phyloP scores from a whole-genome alignment of 2,329 filamentous ascomycete genomes.

The Talaromyces rugulosus region DNA sequence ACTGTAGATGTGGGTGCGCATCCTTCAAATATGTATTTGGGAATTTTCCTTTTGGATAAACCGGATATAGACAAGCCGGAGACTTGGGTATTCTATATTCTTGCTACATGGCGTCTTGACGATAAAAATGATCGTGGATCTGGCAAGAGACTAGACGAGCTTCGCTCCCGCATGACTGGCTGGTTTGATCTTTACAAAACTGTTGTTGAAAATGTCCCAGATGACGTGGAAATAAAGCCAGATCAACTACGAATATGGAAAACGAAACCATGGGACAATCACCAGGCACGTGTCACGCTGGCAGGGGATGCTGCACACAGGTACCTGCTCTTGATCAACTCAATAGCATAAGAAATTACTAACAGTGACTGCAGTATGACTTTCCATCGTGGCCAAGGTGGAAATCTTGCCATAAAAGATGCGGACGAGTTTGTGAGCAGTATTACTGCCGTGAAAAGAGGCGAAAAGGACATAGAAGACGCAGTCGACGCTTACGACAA shows the following conservation, averaged over 20 bases:
- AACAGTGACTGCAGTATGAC: slow-evolving; percentile 1
- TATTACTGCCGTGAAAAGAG: neutral
- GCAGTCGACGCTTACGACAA: slow-evolving; percentile 8
- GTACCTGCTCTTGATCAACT: neutral
- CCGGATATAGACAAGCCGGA: slow-evolving; percentile 1
- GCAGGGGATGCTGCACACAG: slow-evolving; percentile 8
- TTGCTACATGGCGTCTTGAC: slow-evolving; percentile 1
- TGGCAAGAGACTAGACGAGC: neutral
- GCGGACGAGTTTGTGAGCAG: slow-evolving; percentile 7
- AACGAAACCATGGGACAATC: slow-evolving; percentile 8
- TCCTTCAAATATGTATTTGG: slow-evolving; percentile 7
- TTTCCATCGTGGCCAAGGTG: slow-evolving; percentile 9
- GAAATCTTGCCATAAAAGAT: slow-evolving; percentile 9
- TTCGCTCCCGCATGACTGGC: slow-evolving; percentile 3
- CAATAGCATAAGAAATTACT: neutral
- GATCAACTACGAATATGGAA: slow-evolving; percentile 9
- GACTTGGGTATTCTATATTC: slow-evolving; percentile 8
- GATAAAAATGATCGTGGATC: neutral
- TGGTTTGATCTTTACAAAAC: slow-evolving; percentile 8
- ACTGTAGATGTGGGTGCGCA: slow-evolving; percentile 4
- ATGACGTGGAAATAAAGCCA: slow-evolving; percentile 1
- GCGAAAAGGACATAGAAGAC: neutral
- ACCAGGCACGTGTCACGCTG: slow-evolving; percentile 2
- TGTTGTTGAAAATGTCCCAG: slow-evolving; percentile 2
- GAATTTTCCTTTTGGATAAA: slow-evolving; percentile 6